Evolutionary conservation across 1,139 yeast genomes (phyloP).

Genomic region (Hyphopichia wangnamkhiaoensis): DNA sequence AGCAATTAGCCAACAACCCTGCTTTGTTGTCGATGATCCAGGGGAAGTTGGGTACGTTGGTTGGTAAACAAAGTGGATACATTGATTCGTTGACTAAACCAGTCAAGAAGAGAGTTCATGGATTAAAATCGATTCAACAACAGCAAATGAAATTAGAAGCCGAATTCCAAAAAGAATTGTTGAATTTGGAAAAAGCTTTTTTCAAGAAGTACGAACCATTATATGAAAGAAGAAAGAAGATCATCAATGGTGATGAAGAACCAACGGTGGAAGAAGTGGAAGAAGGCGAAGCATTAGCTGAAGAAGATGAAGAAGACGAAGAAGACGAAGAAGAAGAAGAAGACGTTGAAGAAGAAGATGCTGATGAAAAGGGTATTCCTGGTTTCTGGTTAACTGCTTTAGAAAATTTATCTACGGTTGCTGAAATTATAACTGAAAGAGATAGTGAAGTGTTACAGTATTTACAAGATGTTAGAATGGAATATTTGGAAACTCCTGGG

Average conservation of each 20-base stretch:
- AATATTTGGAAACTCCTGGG: slow-evolving; percentile 87
- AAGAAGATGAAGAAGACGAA: slow-evolving; percentile 46
- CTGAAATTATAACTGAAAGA: slow-evolving; percentile 86
- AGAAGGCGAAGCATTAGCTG: slow-evolving; percentile 69
- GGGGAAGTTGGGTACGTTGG: slow-evolving; percentile 81
- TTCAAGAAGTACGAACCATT: slow-evolving; percentile 75
- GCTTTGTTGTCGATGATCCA: slow-evolving; percentile 83
- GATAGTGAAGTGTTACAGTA: slow-evolving; percentile 80
- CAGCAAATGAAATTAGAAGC: slow-evolving; percentile 83
- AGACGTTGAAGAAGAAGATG: slow-evolving; percentile 42
- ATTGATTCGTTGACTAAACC: slow-evolving; percentile 73
- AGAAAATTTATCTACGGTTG: slow-evolving; percentile 78
- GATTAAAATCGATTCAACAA: slow-evolving; percentile 82
- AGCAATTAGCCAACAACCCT: slow-evolving; percentile 69
- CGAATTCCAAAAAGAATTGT: slow-evolving; percentile 86
- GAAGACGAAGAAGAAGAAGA: slow-evolving; percentile 40
- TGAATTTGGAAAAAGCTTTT: slow-evolving; percentile 83
- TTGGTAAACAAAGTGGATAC: slow-evolving; percentile 88
- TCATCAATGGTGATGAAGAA: slow-evolving; percentile 71
- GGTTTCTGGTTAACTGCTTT: slow-evolving; percentile 96
- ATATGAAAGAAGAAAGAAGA: slow-evolving; percentile 69
- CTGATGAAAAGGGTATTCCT: slow-evolving; percentile 72
- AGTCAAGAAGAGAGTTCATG: slow-evolving; percentile 77
- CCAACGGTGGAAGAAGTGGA: slow-evolving; percentile 79
- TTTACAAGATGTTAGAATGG: slow-evolving; percentile 73